phyloP scores from a whole-genome alignment of 495 filamentous ascomycete species.

The Xylaria flabelliformis region DNA sequence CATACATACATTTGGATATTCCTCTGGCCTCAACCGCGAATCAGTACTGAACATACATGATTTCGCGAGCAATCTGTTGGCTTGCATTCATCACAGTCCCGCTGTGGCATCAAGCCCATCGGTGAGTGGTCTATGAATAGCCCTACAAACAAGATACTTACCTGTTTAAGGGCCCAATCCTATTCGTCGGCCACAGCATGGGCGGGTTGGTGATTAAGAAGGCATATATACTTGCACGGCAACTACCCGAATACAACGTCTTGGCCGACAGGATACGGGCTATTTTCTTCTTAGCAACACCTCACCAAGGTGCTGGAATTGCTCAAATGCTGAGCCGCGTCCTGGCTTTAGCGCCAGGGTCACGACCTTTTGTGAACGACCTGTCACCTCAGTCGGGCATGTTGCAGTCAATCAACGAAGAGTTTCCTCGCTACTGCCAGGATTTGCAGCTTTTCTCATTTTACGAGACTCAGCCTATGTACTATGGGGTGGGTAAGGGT shows the following conservation, averaged over 20 bases:
- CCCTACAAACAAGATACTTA: slow-evolving; percentile 39
- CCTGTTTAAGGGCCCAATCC: slow-evolving; percentile 42
- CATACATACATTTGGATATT: slow-evolving; percentile 42
- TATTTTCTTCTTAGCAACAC: slow-evolving; percentile 60
- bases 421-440: slow-evolving; percentile 38
- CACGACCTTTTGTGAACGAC: slow-evolving; percentile 16
- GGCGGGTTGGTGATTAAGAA: slow-evolving; percentile 63
- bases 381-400: slow-evolving; percentile 4
- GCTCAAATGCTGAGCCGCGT: slow-evolving; percentile 47
- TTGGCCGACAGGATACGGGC: slow-evolving; percentile 46
- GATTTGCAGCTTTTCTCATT: slow-evolving; percentile 40
- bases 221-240: slow-evolving; percentile 41
- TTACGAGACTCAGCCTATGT: slow-evolving; percentile 36
- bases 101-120: not conserved
- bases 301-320: slow-evolving; percentile 57
- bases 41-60: slow-evolving; percentile 48
- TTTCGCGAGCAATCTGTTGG: slow-evolving; percentile 43
- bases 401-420: slow-evolving; percentile 37
- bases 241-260: slow-evolving; percentile 32
- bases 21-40: slow-evolving; percentile 36
- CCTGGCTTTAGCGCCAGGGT: slow-evolving; percentile 8
- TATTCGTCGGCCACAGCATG: slow-evolving; percentile 61
- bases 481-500: slow-evolving; percentile 15
- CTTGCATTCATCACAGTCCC: slow-evolving; percentile 10
- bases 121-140: slow-evolving; percentile 45